These are phyloP conservation scores for Persicaria tinctoria DNA, from an alignment of 148 eudicot species.

Conservation along the genomic window DNA sequence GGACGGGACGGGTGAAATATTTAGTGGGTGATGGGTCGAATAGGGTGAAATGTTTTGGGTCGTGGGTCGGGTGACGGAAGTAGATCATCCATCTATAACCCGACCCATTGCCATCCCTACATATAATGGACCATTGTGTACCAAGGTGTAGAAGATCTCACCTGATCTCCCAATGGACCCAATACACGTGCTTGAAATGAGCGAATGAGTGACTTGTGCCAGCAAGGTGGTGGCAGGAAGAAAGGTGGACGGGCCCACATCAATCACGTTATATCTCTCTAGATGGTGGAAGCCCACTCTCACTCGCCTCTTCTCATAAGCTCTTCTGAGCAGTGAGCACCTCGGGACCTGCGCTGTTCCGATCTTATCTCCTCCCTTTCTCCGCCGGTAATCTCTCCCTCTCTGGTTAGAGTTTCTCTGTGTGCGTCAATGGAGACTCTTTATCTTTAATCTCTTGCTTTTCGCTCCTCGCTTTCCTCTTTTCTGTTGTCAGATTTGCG, in stretches of 20 bases:
- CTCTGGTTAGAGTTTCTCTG: neutral
- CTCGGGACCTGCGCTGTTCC: neutral
- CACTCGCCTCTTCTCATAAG: neutral
- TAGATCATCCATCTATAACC: too few relatives aligned
- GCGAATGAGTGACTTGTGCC: neutral
- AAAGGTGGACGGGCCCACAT: neutral
- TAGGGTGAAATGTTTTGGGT: too few relatives aligned
- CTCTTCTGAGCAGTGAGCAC: neutral
- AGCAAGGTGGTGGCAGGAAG: neutral
- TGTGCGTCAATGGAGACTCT: neutral
- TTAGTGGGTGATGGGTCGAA: too few relatives aligned
- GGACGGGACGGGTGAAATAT: too few relatives aligned
- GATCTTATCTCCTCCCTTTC: neutral
- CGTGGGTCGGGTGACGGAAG: too few relatives aligned
- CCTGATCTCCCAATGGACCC: too few relatives aligned
- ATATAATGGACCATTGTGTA: too few relatives aligned
- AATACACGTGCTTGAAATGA: neutral
- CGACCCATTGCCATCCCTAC: too few relatives aligned
- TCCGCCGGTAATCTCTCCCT: constrained; percentile 5
- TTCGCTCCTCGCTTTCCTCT: neutral
- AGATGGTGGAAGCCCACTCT: neutral
- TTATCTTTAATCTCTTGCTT: neutral
- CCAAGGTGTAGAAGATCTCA: too few relatives aligned
- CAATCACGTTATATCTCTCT: neutral
- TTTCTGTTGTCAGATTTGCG: neutral